Evolutionary conservation across 2,329 filamentous ascomycete species (phyloP).

Genomic region (Arachnomyces sp.): DNA sequence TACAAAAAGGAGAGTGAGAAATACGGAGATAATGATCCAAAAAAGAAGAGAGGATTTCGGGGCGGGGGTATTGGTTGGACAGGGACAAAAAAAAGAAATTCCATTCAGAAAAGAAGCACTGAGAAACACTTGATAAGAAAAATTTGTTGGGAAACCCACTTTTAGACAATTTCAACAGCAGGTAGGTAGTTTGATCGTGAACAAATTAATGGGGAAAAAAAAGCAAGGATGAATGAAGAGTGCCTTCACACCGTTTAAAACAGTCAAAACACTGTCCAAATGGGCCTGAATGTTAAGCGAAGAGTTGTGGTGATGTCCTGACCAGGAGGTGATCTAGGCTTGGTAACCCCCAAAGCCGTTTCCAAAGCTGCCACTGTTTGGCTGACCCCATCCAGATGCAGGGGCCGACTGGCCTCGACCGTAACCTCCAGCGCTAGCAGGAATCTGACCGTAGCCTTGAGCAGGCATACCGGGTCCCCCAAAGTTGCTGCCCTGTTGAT

Average conservation of each 20-base stretch:
- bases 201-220: conserved; percentile 15
- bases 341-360: conserved; percentile 56
- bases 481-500: conserved; percentile 49
- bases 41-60: conserved; percentile 26
- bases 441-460: conserved; percentile 54
- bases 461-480: conserved; percentile 35
- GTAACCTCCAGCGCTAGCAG: conserved; percentile 62
- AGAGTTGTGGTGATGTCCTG: not conserved
- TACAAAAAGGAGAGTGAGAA: no score
- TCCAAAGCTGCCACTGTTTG: conserved; percentile 41
- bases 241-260: not conserved
- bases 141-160: conserved; percentile 33
- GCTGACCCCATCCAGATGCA: conserved; percentile 47
- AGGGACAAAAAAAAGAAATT: conserved; percentile 34
- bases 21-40: conserved; percentile 22
- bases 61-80: conserved; percentile 36
- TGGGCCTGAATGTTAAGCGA: no score
- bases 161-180: conserved; percentile 15
- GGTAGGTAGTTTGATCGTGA: no score
- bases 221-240: conserved; percentile 14
- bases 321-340: conserved; percentile 34
- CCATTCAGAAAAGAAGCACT: conserved; percentile 35
- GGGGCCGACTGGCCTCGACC: conserved; percentile 61
- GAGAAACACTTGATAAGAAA: conserved; percentile 18
- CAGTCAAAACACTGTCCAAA: not conserved